phyloP scores from a whole-genome alignment of 148 eudicot species.

The Cornus florida region DNA sequence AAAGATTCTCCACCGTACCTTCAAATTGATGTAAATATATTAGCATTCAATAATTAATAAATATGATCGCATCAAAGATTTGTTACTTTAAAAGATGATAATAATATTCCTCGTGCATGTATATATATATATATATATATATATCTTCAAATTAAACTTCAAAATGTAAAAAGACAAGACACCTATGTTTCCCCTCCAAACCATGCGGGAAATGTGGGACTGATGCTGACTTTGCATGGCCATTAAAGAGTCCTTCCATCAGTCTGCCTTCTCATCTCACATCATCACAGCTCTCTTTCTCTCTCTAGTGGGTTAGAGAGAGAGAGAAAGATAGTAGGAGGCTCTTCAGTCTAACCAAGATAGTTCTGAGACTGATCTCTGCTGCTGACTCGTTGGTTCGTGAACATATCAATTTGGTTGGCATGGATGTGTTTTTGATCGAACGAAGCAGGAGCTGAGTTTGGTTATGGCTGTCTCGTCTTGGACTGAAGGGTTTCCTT shows the following conservation, averaged over 20 bases:
- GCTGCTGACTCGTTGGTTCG: conserved; percentile 25
- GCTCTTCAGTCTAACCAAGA: conserved; percentile 22
- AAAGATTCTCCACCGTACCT: neutral
- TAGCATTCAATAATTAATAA: too few relatives aligned
- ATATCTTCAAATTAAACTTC: too few relatives aligned
- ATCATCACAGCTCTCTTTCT: neutral
- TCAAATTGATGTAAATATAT: too few relatives aligned
- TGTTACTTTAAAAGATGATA: too few relatives aligned
- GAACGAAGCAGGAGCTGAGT: conserved; percentile 17
- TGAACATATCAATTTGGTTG: conserved; percentile 2
- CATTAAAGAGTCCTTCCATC: neutral
- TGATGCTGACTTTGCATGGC: conserved; percentile 13
- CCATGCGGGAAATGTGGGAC: conserved; percentile 18
- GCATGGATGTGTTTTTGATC: conserved; percentile 12
- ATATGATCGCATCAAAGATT: too few relatives aligned
- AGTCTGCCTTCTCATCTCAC: neutral
- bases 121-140: too few relatives aligned
- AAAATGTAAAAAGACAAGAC: neutral
- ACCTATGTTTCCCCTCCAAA: conserved; percentile 15
- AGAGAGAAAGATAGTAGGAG: neutral
- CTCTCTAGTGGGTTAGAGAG: neutral
- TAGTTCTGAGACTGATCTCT: conserved; percentile 11
- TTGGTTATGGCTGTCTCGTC: conserved; percentile 15
- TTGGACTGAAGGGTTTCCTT: conserved; percentile 21
- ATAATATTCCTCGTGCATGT: too few relatives aligned